Evolutionary conservation across 2,329 filamentous ascomycete species (phyloP), one percentile per base, ranked within the genome.

Genomic region (Beauveria australis): DNA sequence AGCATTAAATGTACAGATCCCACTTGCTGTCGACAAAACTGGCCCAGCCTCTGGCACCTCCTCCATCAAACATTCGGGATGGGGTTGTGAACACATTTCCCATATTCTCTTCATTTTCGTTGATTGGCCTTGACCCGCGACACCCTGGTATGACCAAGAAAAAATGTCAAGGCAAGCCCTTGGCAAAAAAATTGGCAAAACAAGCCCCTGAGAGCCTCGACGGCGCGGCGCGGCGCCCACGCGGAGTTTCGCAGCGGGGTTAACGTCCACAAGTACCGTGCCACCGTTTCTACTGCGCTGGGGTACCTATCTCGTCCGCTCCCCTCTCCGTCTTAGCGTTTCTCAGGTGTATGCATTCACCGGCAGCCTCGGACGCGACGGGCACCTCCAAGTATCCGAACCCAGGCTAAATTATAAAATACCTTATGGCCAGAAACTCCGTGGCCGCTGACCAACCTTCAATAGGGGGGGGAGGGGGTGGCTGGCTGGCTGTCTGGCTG

Each of bases 321-420:
- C 33, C 5, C 33, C 14, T 37, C 33, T 37, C 14, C 33, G 33
- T 14, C 12, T 37, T 37, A 37, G 33, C 33, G 33, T 37, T 10
- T 37, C 12, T 37, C 33, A 37, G 33, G 33, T 37, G 33, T 37
- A 14, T 37, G 33, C 33, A 37, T 37, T 37, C 52, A 33, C 44
- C 54, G 54, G 46, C 44, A 49, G 54, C 44, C 44, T 49, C 54
- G 54, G 44, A 33, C 54, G 33, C 54, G 33, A 57, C 54, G 46
- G 54, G 26, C 44, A 41, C 19, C 44, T 49, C 6, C 30, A 57
- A 49, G 54, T 49, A 57, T 57, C 54, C 54, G 54, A 57, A 40
- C 28, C 43, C 26, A 54, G 53, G n/a, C 53, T 55, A 30, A n/a
- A 46, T 22, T 6, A 24, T 12, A 24, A 41, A 56, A 9, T 33